A percentile compares a stretch with the other conserved stretches of the same genome.
These are phyloP conservation scores for Nakazawaea pomicola DNA, from an alignment of 805 yeast species.

Conservation along the genomic window DNA sequence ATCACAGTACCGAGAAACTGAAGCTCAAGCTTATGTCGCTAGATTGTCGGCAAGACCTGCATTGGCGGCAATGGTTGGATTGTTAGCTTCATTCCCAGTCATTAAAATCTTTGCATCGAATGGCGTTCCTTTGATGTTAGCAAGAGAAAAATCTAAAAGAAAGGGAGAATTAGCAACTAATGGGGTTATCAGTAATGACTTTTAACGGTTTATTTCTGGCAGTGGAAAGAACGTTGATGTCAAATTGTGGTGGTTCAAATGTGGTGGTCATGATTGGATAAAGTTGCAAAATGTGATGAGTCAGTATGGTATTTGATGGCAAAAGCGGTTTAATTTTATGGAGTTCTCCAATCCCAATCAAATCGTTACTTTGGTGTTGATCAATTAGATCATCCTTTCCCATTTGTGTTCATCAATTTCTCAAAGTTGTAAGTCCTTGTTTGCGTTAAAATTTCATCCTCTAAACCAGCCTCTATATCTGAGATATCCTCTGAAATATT, in stretches of 20 bases:
- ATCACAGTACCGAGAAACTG: conserved; percentile 23
- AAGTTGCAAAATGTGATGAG: no score
- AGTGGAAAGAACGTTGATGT: no score
- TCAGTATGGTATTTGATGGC: no score
- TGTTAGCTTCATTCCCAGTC: conserved; percentile 54
- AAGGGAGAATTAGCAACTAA: conserved; percentile 13
- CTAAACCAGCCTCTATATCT: conserved; percentile 2
- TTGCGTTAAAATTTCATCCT: not conserved
- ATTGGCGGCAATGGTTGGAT: conserved; percentile 52
- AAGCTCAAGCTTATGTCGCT: conserved; percentile 47
- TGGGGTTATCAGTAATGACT: not conserved
- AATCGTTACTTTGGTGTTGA: no score
- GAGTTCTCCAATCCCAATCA: not conserved
- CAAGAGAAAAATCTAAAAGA: conserved; percentile 29
- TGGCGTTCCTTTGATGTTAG: conserved; percentile 53
- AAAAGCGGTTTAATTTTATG: no score
- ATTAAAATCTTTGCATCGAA: conserved; percentile 55
- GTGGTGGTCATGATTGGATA: not conserved
- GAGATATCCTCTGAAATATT: conserved; percentile 9
- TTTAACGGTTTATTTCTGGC: no score
- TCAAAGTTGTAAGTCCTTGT: conserved; percentile 6
- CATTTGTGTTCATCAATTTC: not conserved
- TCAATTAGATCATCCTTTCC: not conserved
- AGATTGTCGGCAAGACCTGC: conserved; percentile 49
- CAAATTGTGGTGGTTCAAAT: no score